Evolutionary conservation across 2,329 filamentous ascomycete species (phyloP).

Genomic region (Neospermospora avenae): DNA sequence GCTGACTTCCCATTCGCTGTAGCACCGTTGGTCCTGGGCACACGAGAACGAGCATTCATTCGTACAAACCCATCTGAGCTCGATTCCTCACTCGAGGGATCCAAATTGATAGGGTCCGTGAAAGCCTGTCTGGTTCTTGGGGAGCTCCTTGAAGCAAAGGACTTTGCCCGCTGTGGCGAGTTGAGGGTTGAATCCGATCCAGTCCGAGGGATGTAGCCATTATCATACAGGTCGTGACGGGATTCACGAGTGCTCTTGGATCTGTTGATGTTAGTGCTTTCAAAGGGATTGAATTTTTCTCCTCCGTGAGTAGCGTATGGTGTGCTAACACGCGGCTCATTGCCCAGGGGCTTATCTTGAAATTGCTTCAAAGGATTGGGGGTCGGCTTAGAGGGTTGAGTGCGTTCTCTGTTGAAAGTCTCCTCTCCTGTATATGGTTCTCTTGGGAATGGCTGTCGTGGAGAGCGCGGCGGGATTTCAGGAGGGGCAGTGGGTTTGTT

Average conservation of each 20-base stretch:
- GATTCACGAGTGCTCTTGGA: slow-evolving; percentile 31
- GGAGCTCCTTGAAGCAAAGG: slow-evolving; percentile 16
- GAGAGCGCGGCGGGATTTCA: slow-evolving; percentile 26
- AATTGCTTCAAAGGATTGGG: slow-evolving; percentile 48
- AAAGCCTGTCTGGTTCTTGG: not conserved
- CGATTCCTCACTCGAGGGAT: slow-evolving; percentile 10
- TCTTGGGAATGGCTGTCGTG: slow-evolving; percentile 4
- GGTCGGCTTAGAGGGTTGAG: slow-evolving; percentile 11
- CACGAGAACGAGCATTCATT: slow-evolving; percentile 9
- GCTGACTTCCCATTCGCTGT: slow-evolving; percentile 2
- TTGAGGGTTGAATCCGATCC: slow-evolving; percentile 31
- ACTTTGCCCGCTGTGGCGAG: slow-evolving; percentile 20
- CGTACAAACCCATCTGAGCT: slow-evolving; percentile 18
- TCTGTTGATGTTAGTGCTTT: slow-evolving; percentile 37
- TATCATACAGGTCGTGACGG: slow-evolving; percentile 10
- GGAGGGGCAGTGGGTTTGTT: slow-evolving; percentile 24
- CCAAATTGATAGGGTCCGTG: slow-evolving; percentile 5
- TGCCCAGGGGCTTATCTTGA: slow-evolving; percentile 37
- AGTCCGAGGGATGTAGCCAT: slow-evolving; percentile 22
- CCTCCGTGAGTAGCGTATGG: slow-evolving; percentile 55
- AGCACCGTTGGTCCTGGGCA: slow-evolving; percentile 2
- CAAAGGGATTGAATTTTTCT: slow-evolving; percentile 58
- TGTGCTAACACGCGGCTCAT: slow-evolving; percentile 53
- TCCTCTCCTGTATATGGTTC: slow-evolving; percentile 1
- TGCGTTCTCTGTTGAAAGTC: slow-evolving; percentile 1